Evolutionary conservation across 495 filamentous ascomycete genomes (phyloP).

Genomic region (Tuber umbilicatum): DNA sequence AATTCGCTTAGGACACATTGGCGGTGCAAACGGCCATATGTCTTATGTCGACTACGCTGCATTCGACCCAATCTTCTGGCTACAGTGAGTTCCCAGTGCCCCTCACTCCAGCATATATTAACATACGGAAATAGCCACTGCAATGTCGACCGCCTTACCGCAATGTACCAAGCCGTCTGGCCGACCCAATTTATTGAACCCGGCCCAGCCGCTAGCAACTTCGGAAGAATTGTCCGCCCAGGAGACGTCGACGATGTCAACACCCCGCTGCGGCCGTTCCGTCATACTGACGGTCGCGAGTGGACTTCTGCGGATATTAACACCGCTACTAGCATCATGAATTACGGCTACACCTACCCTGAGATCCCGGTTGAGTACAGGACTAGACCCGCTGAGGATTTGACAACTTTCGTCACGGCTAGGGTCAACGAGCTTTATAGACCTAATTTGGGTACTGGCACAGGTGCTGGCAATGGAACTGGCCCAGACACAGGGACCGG

Average conservation of each 20-base stretch:
- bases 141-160: constrained; percentile 61
- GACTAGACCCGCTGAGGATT: neutral
- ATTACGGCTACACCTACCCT: constrained; percentile 40
- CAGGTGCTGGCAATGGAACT: neutral
- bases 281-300: constrained; percentile 29
- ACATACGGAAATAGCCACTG: constrained; percentile 42
- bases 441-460: constrained; percentile 6
- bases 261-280: constrained; percentile 42
- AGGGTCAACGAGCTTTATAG: constrained; percentile 32
- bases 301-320: constrained; percentile 38
- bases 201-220: constrained; percentile 31
- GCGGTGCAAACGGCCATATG: constrained; percentile 41
- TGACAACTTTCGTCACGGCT: constrained; percentile 12
- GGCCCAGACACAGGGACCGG: neutral
- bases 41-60: constrained; percentile 57
- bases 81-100: constrained; percentile 46
- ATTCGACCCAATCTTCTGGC: constrained; percentile 69
- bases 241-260: constrained; percentile 29
- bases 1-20: constrained; percentile 16
- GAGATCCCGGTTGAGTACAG: constrained; percentile 36
- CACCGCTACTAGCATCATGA: constrained; percentile 29
- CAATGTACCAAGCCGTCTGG: constrained; percentile 66
- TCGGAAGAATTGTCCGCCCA: constrained; percentile 5
- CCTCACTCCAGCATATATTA: neutral
- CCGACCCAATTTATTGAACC: constrained; percentile 54